phyloP scores from a whole-genome alignment of 2,329 filamentous ascomycete genomes.

The Teratosphaeria gauchensis region DNA sequence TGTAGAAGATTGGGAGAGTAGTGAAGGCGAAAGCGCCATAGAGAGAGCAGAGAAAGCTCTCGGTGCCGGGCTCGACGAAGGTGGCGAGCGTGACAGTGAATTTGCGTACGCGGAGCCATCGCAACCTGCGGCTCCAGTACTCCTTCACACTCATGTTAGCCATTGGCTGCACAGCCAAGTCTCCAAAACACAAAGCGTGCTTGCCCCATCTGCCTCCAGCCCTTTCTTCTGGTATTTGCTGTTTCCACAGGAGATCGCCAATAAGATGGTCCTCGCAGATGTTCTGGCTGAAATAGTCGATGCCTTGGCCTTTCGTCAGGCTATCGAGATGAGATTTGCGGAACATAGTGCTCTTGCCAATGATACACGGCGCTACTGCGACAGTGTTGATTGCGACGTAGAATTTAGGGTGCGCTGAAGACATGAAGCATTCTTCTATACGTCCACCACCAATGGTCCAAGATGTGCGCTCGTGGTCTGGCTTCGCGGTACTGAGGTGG shows the following conservation, averaged over 20 bases:
- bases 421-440: conserved; percentile 90
- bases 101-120: conserved; percentile 89
- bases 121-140: conserved; percentile 70
- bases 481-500: conserved; percentile 4
- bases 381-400: conserved; percentile 96
- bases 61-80: conserved; percentile 83
- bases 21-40: conserved; percentile 74
- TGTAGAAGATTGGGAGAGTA: conserved; percentile 55
- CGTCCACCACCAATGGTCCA: conserved; percentile 56
- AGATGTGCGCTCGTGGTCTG: conserved; percentile 12
- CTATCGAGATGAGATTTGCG: conserved; percentile 78
- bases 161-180: conserved; percentile 84
- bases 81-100: conserved; percentile 87
- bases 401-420: conserved; percentile 90
- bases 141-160: conserved; percentile 65
- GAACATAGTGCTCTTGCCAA: conserved; percentile 99
- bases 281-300: conserved; percentile 89
- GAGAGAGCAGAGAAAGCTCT: conserved; percentile 72
- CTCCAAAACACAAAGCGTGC: conserved; percentile 74
- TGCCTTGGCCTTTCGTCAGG: conserved; percentile 56
- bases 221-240: conserved; percentile 36
- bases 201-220: conserved; percentile 49
- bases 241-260: conserved; percentile 79
- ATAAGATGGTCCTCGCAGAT: conserved; percentile 98
- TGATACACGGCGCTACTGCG: conserved; percentile 78